Conservation (phyloP, 192 early-diverging fungal genomes). For the Backusella parvicylindrica region DNA sequence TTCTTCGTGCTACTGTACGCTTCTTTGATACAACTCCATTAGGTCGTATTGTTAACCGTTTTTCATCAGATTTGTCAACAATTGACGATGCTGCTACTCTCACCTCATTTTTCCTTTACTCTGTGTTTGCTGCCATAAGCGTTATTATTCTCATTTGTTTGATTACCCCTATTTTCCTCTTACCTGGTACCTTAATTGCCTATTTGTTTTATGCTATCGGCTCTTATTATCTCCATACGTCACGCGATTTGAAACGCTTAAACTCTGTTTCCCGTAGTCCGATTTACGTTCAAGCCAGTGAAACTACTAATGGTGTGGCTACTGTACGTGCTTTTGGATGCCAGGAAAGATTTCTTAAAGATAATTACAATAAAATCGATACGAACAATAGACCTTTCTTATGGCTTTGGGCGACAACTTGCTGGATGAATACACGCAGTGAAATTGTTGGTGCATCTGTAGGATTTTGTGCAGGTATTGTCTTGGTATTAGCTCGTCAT, state of each 20-base stretch:
- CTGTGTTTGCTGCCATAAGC: conserved; percentile 46
- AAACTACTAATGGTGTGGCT: conserved; percentile 63
- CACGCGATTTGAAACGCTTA: conserved; percentile 84
- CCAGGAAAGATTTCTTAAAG: conserved; percentile 58
- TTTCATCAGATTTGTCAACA: conserved; percentile 80
- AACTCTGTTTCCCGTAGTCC: conserved; percentile 73
- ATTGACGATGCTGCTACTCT: conserved; percentile 64
- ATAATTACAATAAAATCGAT: conserved; percentile 41
- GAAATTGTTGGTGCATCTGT: conserved; percentile 76
- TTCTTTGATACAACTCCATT: conserved; percentile 90
- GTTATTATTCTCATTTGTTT: conserved; percentile 50
- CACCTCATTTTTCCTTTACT: conserved; percentile 40
- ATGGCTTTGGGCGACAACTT: conserved; percentile 76
- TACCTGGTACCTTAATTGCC: conserved; percentile 32
- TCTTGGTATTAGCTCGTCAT: conserved; percentile 47
- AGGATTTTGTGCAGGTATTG: conserved; percentile 58
- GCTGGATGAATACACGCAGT: conserved; percentile 81
- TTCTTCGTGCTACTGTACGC: conserved; percentile 67
- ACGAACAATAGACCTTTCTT: conserved; percentile 80
- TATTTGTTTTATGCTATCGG: conserved; percentile 49
- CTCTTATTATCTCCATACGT: conserved; percentile 55
- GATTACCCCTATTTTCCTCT: conserved; percentile 64
- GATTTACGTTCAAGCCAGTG: conserved; percentile 76
- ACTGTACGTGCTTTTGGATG: conserved; percentile 83
- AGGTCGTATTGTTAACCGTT: conserved; percentile 80